Evolutionary conservation across 768 basidiomycete genomes (phyloP), one percentile per base, ranked within the genome.

Genomic region (Kockovaella imperatae): DNA sequence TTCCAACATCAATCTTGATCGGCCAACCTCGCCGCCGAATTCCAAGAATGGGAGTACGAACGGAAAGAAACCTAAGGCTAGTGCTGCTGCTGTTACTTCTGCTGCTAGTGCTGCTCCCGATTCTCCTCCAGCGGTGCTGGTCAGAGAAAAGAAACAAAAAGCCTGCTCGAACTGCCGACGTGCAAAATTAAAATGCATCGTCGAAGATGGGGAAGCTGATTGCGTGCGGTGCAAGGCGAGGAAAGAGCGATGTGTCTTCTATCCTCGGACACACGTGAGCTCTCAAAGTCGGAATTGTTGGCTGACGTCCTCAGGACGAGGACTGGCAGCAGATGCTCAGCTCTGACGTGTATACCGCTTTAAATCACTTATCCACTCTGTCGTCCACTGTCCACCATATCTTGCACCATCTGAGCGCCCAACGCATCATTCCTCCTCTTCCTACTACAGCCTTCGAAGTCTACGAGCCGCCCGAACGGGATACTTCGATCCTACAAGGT

Each of bases 121-220:
- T 20, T 39, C 36, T 10, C 32, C 45, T 8, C 60, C 60, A 2
- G 42, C 60, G 2, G 60, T 62, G 0, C 39, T 63, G 26, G 40
- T 46, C 1, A 20, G 59, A 17, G 62, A 64, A 45, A 64, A 64
- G 54, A 64, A 64, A 34, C 62, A 64, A 34, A 64, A 57, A 44
- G 62, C 62, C 20, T 64, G 62, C 44, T 45, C 62, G 4, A 64
- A 64, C 39, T 64, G 62, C 35, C 35, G 62, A 14, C 45, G 49
- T 28, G 58, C 62, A 4, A 64, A 64, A 36, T 35, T 64, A 13
- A 64, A 64, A 25, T 64, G 62, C 47, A 57, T 60, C 1, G 46
- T 64, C 14, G 58, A 53, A 24, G 35, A 49, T 20, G 61, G 55
- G 8, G 36, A 57, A 28, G 26, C 53, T 28, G 59, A 55, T 26